Base-by-base conservation (phyloP, 495 filamentous ascomycete genomes). In the Chaetomium cochliodes region DNA sequence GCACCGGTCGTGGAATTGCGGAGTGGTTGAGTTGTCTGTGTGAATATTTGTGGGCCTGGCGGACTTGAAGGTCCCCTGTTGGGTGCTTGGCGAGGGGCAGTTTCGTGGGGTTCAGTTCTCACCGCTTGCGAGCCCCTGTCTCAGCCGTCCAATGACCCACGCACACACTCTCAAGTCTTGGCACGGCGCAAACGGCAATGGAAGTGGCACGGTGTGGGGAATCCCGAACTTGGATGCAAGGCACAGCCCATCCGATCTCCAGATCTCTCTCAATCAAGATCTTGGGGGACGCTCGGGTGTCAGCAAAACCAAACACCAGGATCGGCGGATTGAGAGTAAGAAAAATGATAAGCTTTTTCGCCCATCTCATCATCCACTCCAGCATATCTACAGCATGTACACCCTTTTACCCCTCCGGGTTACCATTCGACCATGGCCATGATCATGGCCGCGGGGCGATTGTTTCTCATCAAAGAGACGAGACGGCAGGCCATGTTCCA, bases 71-170 rank as follows among this genome's bases (percentile, higher is more conserved):
- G 44, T 47, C 44, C 44, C 44, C 22, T 23, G 28, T n/a, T n/a
- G 44, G 16, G 18, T 5, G 0, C 7, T 20, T 47, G 18, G 44
- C n/a, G 44, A 47, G 44, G 44, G 44, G 44, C 44, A 47, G 44
- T 7, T 47, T 47, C 41, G 44, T 47, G 44, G 44, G 44, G 44
- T 47, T 47, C 44, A 22, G 7, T 47, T 22, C 44, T 20, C 44
- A 52, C 49, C 49, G 49, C 49, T 26, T 52, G 23, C 11, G 49
- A 8, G 23, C 49, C 22, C 49, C 49, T 52, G 49, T 50, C 41
- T 44, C 41, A 23, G 18, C 46, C n/a, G 18, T 20, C 46, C 46
- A 50, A 50, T 50, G n/a, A 11, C n/a, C 46, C 46, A 20, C n/a
- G 18, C 46, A 50, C 20, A 20, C 46, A 23, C 2, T 47, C 44